Base-by-base conservation (phyloP, 2,329 filamentous ascomycete genomes). In the Xylariaceae sp. region DNA sequence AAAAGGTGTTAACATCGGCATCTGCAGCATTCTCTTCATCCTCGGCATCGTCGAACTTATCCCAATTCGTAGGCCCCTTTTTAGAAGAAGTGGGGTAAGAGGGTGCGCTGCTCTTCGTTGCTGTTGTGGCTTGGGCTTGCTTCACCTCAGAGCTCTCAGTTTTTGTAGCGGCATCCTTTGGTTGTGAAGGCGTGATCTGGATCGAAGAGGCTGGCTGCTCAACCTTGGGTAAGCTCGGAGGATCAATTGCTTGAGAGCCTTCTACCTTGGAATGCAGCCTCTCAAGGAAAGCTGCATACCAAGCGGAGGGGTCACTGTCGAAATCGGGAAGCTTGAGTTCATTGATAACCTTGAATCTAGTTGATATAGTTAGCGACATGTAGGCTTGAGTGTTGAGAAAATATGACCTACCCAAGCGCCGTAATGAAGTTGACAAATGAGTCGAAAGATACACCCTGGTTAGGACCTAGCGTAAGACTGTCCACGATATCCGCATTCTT, bases 51-150 rank as follows among this genome's bases (percentile, higher is more conserved):
- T 68, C 85, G 1, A 97, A 71, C 63, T 86, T 89, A 72, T 99
- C 94, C 94, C 94, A 99, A 75, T 99, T 83, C 75, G 96, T 96
- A 2, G 89, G 85, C 0, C 92, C 93, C 1, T 77, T 81, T 62
- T 86, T 88, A 10, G 93, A 94, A 0, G 92, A 97, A 0, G 92
- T 93, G 0, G 94, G 93, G 71, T 97, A 97, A 0, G 80, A 75
- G 0, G 88, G 89, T 13, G 56, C 72, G 58, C 55, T 39, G 65
- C 51, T 34, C 4, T 53, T 15, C 42, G 30, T 47, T 60, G 56
- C 50, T 57, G n/a, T 58, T 55, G 54, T 55, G 18, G 23, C 49
- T 47, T 17, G 8, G 15, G 42, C 45, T 56, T 59, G 57, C 11
- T 64, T 60, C 53, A 54, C 52, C 17, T 56, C 51, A 52, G 62